Percentiles rank a stretch among this genome's conserved stretches.
phyloP scores from a whole-genome alignment of 805 yeast genomes.

The Nakazawaea populi region DNA sequence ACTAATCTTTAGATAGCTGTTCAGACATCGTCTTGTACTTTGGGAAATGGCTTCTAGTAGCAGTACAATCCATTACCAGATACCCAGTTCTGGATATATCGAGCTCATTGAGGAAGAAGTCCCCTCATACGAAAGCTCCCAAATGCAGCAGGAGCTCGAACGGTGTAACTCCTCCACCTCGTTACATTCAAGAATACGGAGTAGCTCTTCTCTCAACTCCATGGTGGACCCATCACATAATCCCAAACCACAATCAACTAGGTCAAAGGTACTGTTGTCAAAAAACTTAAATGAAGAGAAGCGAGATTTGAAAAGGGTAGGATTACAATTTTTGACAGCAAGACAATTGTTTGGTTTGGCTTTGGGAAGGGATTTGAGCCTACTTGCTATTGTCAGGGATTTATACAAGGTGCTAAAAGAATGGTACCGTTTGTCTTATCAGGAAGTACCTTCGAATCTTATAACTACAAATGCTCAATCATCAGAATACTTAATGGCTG shows the following conservation, averaged over 20 bases:
- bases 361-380: constrained; percentile 70
- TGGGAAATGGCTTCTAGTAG: not conserved
- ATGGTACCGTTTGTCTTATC: constrained; percentile 18
- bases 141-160: constrained; percentile 3
- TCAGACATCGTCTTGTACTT: too few relatives aligned
- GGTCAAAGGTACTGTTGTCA: constrained; percentile 1
- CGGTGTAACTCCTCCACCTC: constrained; percentile 2
- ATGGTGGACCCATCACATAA: not conserved
- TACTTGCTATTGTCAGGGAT: constrained; percentile 28
- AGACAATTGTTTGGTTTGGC: constrained; percentile 73
- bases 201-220: constrained; percentile 2
- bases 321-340: constrained; percentile 67
- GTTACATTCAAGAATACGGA: constrained; percentile 1
- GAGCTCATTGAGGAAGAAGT: constrained; percentile 9
- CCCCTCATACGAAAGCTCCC: constrained; percentile 9
- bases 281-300: constrained; percentile 8
- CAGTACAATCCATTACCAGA: not conserved
- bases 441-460: not conserved
- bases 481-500: constrained; percentile 75
- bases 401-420: constrained; percentile 19
- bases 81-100: constrained; percentile 4
- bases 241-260: not conserved
- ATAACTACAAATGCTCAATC: constrained; percentile 44
- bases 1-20: too few relatives aligned
- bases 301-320: constrained; percentile 44